These are phyloP conservation scores for Hibiscus tridactylites DNA, from an alignment of 345 rosid species.

Conservation along the genomic window DNA sequence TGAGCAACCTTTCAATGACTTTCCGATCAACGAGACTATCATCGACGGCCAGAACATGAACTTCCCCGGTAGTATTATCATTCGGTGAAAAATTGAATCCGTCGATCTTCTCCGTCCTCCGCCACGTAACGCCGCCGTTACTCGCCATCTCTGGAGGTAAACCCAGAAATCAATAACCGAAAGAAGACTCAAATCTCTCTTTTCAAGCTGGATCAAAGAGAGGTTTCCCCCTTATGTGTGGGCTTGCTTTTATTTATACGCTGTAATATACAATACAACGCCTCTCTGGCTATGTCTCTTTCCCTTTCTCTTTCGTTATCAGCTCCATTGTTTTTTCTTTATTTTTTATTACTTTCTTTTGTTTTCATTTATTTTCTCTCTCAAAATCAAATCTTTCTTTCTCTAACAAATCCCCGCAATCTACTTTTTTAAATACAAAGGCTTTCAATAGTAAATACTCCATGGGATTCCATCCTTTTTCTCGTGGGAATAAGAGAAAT, in stretches of 20 bases:
- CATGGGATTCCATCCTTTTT: constrained; percentile 20
- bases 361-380: constrained; percentile 12
- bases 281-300: neutral
- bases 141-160: constrained; percentile 33
- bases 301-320: neutral
- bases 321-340: no score
- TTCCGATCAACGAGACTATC: constrained; percentile 82
- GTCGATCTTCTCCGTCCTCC: constrained; percentile 32
- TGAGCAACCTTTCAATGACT: constrained; percentile 82
- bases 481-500: constrained; percentile 4
- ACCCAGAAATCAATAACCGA: neutral
- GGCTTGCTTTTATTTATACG: constrained; percentile 21
- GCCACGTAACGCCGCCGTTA: constrained; percentile 42
- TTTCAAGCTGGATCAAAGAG: no score
- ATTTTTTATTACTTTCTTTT: neutral
- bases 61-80: constrained; percentile 32
- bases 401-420: constrained; percentile 33
- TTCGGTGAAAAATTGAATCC: constrained; percentile 33
- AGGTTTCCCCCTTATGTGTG: neutral
- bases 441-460: constrained; percentile 6
- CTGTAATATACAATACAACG: constrained; percentile 2
- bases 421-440: constrained; percentile 17
- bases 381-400: constrained; percentile 54
- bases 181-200: neutral
- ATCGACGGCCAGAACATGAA: constrained; percentile 90